Base-by-base conservation (phyloP, 2,329 filamentous ascomycete species). In the Sporothrix inflata region DNA sequence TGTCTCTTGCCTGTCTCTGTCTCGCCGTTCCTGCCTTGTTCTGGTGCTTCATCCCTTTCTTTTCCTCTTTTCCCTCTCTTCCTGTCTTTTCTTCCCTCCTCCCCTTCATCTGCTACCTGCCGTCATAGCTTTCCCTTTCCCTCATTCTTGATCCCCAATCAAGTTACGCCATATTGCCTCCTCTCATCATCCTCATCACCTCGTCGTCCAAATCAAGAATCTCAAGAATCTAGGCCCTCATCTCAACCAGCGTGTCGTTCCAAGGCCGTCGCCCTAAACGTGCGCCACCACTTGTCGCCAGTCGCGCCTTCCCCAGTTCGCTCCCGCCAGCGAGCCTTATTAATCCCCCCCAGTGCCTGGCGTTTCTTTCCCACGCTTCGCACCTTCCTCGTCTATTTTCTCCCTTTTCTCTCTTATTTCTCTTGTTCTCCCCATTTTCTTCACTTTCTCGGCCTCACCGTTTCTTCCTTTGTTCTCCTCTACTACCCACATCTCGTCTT, bases 161-260 rank as follows among this genome's bases (percentile, higher is more conserved):
- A 69, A 69, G 30, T 27, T 69, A 55, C 66, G 30, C 27, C 66
- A 69, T 55, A 57, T 69, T 57, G 30, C 30, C 30, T 40, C 34
- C 49, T 57, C n/a, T 45, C 34, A 42, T 45, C 60, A 45, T 45
- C 55, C 55, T 40, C 60, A 45, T 63, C 60, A 45, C 40, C 12
- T 9, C 45, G 16, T 47, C 24, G 40, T 69, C 66, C 34, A 69
- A 69, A 69, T 57, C 65, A 68, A 24, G 65, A 69, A 69, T 69
- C 68, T 61, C 27, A 42, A 45, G 66, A 69, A 69, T 69, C 68
- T 63, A 61, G 68, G 40, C 42, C 53, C 55, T 27, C 61, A 8
- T 47, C 38, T 24, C n/a, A 55, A 24, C 7, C 7, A 16, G 40
- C 34, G 21, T 47, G 38, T 14, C 61, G 61, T 42, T 45, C 57